Evolutionary conservation across 1,139 yeast genomes (phyloP).

Genomic region (Suhomyces panamericanus): DNA sequence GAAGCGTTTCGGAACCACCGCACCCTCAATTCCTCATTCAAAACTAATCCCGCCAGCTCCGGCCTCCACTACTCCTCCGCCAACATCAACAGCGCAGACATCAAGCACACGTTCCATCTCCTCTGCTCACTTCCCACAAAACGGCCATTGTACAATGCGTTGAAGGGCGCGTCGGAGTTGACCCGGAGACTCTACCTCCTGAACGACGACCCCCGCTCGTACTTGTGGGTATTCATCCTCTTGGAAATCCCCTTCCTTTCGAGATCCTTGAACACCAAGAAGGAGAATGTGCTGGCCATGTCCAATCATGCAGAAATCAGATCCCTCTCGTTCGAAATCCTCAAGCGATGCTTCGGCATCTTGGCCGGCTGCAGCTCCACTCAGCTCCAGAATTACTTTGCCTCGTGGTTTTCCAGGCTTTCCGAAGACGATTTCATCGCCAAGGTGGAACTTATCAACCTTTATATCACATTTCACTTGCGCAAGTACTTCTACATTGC

Average conservation of each 20-base stretch:
- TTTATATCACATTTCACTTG: constrained; percentile 65
- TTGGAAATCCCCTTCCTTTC: constrained; percentile 61
- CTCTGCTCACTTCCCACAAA: constrained; percentile 55
- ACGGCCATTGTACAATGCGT: constrained; percentile 55
- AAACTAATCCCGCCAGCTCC: constrained; percentile 21
- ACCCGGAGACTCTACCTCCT: constrained; percentile 46
- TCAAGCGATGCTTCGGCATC: constrained; percentile 66
- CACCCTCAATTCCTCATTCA: constrained; percentile 53
- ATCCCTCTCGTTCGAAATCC: constrained; percentile 58
- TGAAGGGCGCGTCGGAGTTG: constrained; percentile 49
- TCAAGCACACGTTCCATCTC: constrained; percentile 42
- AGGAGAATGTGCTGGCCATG: constrained; percentile 24
- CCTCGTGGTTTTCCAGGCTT: constrained; percentile 58
- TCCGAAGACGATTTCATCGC: constrained; percentile 38
- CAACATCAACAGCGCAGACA: constrained; percentile 48
- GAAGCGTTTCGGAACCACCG: constrained; percentile 41
- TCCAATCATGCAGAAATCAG: constrained; percentile 53
- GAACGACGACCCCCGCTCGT: constrained; percentile 34
- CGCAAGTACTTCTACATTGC: constrained; percentile 40
- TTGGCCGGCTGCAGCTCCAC: constrained; percentile 51
- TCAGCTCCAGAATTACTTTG: constrained; percentile 43
- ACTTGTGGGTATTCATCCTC: constrained; percentile 59
- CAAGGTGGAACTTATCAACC: constrained; percentile 58
- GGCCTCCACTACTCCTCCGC: constrained; percentile 38
- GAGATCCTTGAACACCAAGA: constrained; percentile 32